phyloP scores from a whole-genome alignment of 2,329 filamentous ascomycete genomes.

The Trichoderma koningii region DNA sequence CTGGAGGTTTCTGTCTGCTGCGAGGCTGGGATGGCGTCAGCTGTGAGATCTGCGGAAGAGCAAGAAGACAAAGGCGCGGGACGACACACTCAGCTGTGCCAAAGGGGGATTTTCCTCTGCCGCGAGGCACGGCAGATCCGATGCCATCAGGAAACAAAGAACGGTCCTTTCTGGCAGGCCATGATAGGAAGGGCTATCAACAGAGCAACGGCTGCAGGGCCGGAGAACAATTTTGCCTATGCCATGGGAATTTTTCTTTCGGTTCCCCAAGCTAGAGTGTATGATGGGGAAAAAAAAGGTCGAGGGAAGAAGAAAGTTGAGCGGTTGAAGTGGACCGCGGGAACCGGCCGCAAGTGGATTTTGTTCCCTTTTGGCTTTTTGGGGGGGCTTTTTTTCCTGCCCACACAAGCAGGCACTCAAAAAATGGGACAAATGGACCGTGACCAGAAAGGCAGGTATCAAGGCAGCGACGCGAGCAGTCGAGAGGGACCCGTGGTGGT shows the following conservation, averaged over 20 bases:
- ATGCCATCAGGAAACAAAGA: neutral
- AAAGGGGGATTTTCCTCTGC: slow-evolving; percentile 13
- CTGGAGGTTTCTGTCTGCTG: neutral
- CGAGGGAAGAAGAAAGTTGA: slow-evolving; percentile 25
- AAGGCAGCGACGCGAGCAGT: neutral
- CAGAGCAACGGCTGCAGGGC: neutral
- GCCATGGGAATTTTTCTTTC: slow-evolving; percentile 4
- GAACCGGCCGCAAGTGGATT: slow-evolving; percentile 19
- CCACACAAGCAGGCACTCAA: slow-evolving; percentile 22
- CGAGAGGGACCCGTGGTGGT: neutral
- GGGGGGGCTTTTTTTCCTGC: slow-evolving; percentile 8
- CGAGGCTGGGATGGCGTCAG: slow-evolving; percentile 1
- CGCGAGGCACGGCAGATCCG: neutral
- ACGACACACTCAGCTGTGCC: neutral
- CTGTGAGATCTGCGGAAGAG: neutral
- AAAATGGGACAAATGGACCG: neutral
- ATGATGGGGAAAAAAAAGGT: slow-evolving; percentile 18
- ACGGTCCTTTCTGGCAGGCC: neutral
- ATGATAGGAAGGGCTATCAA: neutral
- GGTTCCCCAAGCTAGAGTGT: neutral
- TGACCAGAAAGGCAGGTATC: slow-evolving; percentile 1
- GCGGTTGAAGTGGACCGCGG: slow-evolving; percentile 27
- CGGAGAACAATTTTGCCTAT: neutral
- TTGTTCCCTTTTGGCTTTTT: neutral
- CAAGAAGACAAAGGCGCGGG: neutral